Percentiles rank a stretch among this genome's conserved stretches.
Evolutionary conservation across 768 basidiomycete genomes (phyloP).

Genomic region (Saitozyma sp.): DNA sequence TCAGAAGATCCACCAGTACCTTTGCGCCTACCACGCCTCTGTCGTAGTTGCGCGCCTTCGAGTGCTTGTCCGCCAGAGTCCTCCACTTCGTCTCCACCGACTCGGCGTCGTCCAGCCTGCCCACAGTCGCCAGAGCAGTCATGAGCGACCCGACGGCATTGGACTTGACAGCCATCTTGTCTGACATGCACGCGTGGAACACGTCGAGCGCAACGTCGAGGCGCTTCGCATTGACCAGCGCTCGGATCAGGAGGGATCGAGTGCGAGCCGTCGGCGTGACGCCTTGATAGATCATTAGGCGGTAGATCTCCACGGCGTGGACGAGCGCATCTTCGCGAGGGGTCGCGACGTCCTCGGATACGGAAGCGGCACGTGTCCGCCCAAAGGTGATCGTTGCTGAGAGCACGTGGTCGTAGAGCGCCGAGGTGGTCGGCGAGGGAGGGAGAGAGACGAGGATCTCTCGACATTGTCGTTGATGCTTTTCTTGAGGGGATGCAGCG

Average conservation of each 20-base stretch:
- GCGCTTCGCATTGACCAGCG: constrained; percentile 16
- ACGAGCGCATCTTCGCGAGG: constrained; percentile 5
- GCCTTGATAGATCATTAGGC: constrained; percentile 22
- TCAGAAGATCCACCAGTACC: constrained; percentile 25
- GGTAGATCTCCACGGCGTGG: constrained; percentile 22
- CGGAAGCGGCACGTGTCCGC: background rate
- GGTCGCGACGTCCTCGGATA: background rate
- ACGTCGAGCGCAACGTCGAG: constrained; percentile 16
- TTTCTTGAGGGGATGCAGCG: background rate
- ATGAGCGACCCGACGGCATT: constrained; percentile 29
- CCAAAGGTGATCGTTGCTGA: background rate
- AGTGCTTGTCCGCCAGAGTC: background rate
- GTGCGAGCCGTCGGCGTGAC: constrained; percentile 16
- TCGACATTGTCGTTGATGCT: constrained; percentile 1
- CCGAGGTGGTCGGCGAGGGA: background rate
- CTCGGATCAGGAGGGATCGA: constrained; percentile 16
- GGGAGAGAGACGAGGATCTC: constrained; percentile 3
- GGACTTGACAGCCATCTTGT: constrained; percentile 20
- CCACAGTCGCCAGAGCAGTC: constrained; percentile 5
- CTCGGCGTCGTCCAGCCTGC: constrained; percentile 16
- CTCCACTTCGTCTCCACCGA: constrained; percentile 23
- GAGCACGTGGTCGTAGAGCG: constrained; percentile 2
- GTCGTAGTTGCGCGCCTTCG: constrained; percentile 12
- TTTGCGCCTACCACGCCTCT: constrained; percentile 30
- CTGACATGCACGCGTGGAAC: constrained; percentile 8